Evolutionary conservation across 2,329 filamentous ascomycete species (phyloP).

Genomic region (Colletotrichum sp.): DNA sequence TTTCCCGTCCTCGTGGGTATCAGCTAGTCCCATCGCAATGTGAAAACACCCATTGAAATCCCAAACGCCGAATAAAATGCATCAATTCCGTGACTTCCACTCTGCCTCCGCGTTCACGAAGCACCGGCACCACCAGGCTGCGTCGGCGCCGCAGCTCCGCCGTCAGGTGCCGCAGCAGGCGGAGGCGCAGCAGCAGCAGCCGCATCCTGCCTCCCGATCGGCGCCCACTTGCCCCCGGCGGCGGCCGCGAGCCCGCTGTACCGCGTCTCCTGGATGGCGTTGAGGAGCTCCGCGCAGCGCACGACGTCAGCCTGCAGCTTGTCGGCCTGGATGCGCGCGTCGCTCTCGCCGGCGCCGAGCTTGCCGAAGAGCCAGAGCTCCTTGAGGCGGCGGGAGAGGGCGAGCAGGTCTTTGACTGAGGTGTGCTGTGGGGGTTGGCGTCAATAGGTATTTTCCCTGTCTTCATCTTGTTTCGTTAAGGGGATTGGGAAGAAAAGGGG

Average conservation of each 20-base stretch:
- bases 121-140: not conserved
- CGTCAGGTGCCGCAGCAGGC: not conserved
- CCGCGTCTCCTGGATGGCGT: slow-evolving; percentile 35
- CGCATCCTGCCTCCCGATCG: slow-evolving; percentile 21
- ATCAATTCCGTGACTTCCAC: not conserved
- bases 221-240: slow-evolving; percentile 42
- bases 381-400: slow-evolving; percentile 49
- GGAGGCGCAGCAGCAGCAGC: not conserved
- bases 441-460: not conserved
- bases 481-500: no score
- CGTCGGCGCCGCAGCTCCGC: not conserved
- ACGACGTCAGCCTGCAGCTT: slow-evolving; percentile 40
- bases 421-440: slow-evolving; percentile 35
- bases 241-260: slow-evolving; percentile 39
- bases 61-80: slow-evolving; percentile 13
- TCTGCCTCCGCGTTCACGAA: not conserved
- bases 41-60: not conserved
- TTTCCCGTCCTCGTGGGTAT: slow-evolving; percentile 9
- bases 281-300: slow-evolving; percentile 38
- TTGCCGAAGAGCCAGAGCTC: slow-evolving; percentile 51
- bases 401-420: slow-evolving; percentile 49
- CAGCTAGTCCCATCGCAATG: not conserved
- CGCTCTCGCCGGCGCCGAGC: slow-evolving; percentile 41
- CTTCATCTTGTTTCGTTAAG: no score
- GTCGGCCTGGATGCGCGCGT: slow-evolving; percentile 39